Percentiles rank a stretch among this genome's conserved stretches.
Conservation (phyloP, 495 filamentous ascomycete genomes). For the Penicillium simplicissimum region DNA sequence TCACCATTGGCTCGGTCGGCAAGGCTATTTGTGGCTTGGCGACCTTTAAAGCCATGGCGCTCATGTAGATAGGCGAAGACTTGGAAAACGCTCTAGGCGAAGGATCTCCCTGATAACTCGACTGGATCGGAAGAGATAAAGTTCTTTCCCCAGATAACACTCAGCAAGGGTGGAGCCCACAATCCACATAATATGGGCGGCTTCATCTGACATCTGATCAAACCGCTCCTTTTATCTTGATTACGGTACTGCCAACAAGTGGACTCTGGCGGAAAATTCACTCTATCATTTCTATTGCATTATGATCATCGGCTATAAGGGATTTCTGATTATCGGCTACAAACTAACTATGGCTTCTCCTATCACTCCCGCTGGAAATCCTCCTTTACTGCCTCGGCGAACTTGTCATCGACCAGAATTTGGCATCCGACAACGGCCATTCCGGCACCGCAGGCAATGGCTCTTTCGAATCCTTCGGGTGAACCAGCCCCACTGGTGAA, state of each 20-base stretch:
- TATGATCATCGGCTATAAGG: neutral
- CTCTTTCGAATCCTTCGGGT: conserved; percentile 44
- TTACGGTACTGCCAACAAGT: neutral
- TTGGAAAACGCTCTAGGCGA: neutral
- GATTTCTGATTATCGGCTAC: neutral
- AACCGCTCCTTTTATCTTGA: neutral
- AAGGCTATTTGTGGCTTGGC: conserved; percentile 24
- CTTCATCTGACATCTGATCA: neutral
- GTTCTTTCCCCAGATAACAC: neutral
- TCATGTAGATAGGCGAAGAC: neutral
- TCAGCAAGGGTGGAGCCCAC: neutral
- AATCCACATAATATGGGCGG: neutral
- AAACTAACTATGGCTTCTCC: neutral
- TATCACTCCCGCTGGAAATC: conserved; percentile 27
- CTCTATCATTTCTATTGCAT: neutral
- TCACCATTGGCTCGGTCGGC: conserved; percentile 29
- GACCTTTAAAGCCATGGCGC: neutral
- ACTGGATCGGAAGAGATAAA: neutral
- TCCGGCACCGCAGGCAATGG: conserved; percentile 54
- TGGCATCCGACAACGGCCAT: conserved; percentile 58
- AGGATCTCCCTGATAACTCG: neutral
- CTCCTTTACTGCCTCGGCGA: conserved; percentile 33
- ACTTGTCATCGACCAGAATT: conserved; percentile 46
- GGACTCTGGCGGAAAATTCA: neutral
- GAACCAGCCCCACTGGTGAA: conserved; percentile 57